Base-by-base conservation (phyloP, 73 alveolate species). In the Urostyla sp. region DNA sequence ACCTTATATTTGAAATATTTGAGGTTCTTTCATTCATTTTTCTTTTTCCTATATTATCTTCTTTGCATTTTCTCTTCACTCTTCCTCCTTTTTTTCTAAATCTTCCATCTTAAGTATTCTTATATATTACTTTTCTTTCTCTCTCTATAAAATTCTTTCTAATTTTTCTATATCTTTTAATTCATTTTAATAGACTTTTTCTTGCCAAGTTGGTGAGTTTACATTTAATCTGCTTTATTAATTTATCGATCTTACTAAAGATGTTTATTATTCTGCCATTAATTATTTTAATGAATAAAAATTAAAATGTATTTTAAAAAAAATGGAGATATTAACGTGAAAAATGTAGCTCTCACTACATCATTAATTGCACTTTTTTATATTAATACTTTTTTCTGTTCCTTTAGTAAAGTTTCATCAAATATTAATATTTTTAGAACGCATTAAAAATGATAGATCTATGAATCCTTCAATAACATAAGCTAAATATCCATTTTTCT, bases 381-480 rank as follows among this genome's bases (percentile, higher is more conserved):
- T 18, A 8, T 50, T 50, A 32, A 16, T 50, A 15, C 10, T 50
- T 15, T 5, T 50, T 50, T 50, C 36, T 50, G 36, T 11, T 55
- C 23, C 50, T 55, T 55, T 21, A 55, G 18, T 16, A 18, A 20
- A 55, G 72, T 26, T 21, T 20, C 72, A 11, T 46, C 45, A 24
- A 55, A 55, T 11, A 5, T 55, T 7, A 55, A 55, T 8, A 18
- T 16, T 20, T 58, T 5, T 58, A 28, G 75, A 31, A 7, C 37
- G 60, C 37, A 23, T 40, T 1, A 69, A 48, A 49, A 10, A 40
- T 40, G 83, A 69, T 34, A 15, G 49, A 13, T 36, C 72, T 8
- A 69, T 48, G 67, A 13, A 1, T 23, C 83, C 83, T 7, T 69
- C 7, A 8, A 34, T 69, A 8, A 16, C 15, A 43, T 13, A 38